Base-by-base conservation (phyloP, 2,329 filamentous ascomycete species). In the Aspergillus vadensis region DNA sequence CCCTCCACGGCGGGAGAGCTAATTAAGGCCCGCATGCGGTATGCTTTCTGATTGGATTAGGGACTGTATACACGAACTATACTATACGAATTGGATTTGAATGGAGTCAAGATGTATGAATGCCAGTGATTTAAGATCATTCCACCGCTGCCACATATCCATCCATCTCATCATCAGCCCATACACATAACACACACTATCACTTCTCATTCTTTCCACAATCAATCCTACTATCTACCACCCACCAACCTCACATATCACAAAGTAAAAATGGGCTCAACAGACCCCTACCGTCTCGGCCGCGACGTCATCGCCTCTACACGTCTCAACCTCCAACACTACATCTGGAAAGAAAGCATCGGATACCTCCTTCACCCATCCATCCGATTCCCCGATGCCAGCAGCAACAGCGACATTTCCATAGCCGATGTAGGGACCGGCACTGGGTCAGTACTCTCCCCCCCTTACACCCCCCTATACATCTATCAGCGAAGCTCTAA, bases 351-450 rank as follows among this genome's bases (percentile, higher is more conserved):
- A 52, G 43, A 58, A 10, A 52, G 10, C 21, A 38, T 58, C n/a
- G 32, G 36, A 15, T 58, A 52, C 23, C 50, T 52, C 12, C 36
- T 58, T 1, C 56, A 58, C 17, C 56, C 56, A 4, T n/a, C 48
- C 36, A 58, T 58, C 36, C 27, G n/a, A 8, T 14, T 50, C 21
- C 15, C 47, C 12, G 8, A n/a, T 5, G 21, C 21, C 12, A 51
- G 32, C 32, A 36, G 32, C 32, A 36, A 36, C 32, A 36, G 32
- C 32, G 32, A 57, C 17, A 43, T 61, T 7, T 58, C 57, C 2
- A 62, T 69, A 15, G 67, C 67, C 41, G 67, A 68, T 44, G 54
- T 68, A 12, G 63, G 60, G 49, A 63, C 65, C 17, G 67, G 67
- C 5, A 69, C 67, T 30, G 63, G 53, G 27, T 44, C 3, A 4